Evolutionary conservation across 129 eudicot species (phyloP), one percentile per base, ranked within the genome.

Genomic region (Tagetes patula): DNA sequence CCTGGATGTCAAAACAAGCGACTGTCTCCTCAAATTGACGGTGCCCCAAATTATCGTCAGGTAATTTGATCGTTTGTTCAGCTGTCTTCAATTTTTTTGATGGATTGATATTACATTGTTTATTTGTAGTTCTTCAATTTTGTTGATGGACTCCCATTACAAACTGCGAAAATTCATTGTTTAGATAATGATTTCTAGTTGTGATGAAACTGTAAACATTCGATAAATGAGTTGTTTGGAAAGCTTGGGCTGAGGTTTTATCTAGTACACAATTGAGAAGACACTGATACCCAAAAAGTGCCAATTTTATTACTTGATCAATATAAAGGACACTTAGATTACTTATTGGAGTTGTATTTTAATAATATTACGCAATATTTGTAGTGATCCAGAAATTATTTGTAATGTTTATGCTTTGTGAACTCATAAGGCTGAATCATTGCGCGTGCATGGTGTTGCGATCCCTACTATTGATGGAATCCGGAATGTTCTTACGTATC

Each of bases 1-100:
- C 98, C 98, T 48, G 98, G 98, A 12, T 93, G 98, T 73, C 98
- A 93, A 63, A 93, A 93, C 58, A 93, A 93, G 83, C 90, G 90
- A 33, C 73, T 93, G 74, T 74, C 85, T 69, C 98, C 98, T 3
- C 93, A 93, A 14, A 83, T 93, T 60, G 96, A 93, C 4, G 98
- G 98, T 55, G 98, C 98, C 56, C 98, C 96, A 20, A 93, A 93
- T 81, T 93, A 86, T 74, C 95, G 98, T 62, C 96, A 87, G 98
- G 98, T 92, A 65, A 11, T 61, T 2, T 75, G 13, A 32, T 52
- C 40, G 41, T 58, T 76, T 48, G 2, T 36, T 14, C 53, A 11
- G 42, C 2, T 54, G n/a, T 66, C 45, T 45, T 5, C 42, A 46
- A 30, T 6, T 10, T 10, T 39, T 8, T 10, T 30, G 11, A 33